Percentiles rank a stretch among this genome's conserved stretches.
Evolutionary conservation across 148 eudicot species (phyloP).

Genomic region (Chenopodium suecicum): DNA sequence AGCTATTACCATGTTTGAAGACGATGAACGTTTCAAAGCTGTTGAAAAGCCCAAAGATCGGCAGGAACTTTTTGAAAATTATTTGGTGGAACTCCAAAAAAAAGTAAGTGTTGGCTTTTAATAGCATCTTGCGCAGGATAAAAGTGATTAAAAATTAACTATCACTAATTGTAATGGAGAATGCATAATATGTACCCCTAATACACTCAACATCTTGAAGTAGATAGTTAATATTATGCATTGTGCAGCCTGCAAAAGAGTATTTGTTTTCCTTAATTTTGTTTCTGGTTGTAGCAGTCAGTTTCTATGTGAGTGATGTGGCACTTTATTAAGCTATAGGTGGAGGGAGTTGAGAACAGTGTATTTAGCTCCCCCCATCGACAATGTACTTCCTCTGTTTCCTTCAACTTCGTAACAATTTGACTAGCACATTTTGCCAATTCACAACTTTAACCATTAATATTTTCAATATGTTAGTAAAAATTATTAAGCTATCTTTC

Average conservation of each 20-base stretch:
- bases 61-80: conserved; percentile 86
- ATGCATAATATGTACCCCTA: not conserved
- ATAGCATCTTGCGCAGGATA: not conserved
- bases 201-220: not conserved
- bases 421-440: too few relatives aligned
- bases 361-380: not conserved
- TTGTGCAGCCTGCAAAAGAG: not conserved
- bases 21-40: conserved; percentile 92
- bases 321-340: not conserved
- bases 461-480: too few relatives aligned
- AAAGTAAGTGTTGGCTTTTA: conserved; percentile 42
- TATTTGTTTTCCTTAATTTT: not conserved
- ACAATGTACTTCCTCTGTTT: too few relatives aligned
- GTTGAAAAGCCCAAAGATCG: conserved; percentile 82
- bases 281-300: not conserved
- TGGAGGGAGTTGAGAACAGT: not conserved
- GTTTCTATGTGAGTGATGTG: not conserved
- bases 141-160: not conserved
- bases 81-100: conserved; percentile 85
- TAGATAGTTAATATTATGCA: not conserved
- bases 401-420: too few relatives aligned
- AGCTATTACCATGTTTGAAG: conserved; percentile 83
- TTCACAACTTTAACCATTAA: too few relatives aligned
- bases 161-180: not conserved
- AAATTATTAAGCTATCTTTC: too few relatives aligned